Evolutionary conservation across 1,284 basidiomycete species (phyloP).

Genomic region (Trametes versicolor): DNA sequence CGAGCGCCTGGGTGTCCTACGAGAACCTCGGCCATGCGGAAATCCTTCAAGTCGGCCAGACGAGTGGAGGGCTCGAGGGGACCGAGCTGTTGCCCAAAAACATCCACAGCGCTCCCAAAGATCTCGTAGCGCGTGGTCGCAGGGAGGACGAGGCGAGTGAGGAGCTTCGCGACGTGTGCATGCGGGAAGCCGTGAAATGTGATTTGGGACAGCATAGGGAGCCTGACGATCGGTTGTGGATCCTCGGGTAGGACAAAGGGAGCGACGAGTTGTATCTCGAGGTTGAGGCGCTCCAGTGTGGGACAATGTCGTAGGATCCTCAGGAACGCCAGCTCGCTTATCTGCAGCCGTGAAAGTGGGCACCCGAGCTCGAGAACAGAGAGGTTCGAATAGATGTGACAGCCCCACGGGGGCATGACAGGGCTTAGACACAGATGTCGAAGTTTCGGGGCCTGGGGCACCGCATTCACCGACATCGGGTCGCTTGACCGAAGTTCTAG

Average conservation of each 20-base stretch:
- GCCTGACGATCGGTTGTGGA: neutral
- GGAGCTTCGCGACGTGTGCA: neutral
- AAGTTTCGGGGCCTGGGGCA: neutral
- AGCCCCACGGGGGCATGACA: neutral
- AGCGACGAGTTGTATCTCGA: neutral
- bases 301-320: conserved; percentile 2
- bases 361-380: conserved; percentile 11
- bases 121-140: neutral
- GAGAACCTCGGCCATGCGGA: conserved; percentile 2
- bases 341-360: neutral
- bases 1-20: neutral
- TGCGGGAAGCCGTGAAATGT: neutral
- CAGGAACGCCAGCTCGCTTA: neutral
- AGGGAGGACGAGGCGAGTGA: conserved; percentile 11
- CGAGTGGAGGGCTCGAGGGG: neutral
- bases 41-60: neutral
- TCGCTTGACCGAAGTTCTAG: neutral
- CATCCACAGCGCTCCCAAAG: neutral
- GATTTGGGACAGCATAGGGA: neutral
- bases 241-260: neutral
- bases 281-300: neutral
- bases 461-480: neutral
- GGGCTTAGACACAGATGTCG: conserved; percentile 8
- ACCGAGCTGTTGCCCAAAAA: neutral
- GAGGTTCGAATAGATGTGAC: neutral